Evolutionary conservation across 768 basidiomycete species (phyloP).

Genomic region (Harrya chromipes): DNA sequence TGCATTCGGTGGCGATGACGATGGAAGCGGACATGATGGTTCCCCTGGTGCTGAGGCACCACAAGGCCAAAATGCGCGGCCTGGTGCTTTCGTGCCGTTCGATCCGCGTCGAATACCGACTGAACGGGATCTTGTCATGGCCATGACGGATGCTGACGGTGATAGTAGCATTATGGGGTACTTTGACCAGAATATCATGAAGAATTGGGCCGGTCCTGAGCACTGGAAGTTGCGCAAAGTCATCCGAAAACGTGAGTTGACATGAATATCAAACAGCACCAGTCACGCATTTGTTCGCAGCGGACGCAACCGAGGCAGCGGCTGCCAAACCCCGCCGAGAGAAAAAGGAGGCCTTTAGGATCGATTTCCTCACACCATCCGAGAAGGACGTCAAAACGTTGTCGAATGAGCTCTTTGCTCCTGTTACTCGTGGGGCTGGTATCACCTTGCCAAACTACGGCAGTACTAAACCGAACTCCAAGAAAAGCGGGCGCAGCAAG

Average conservation of each 20-base stretch:
- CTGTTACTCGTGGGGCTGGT: constrained; percentile 64
- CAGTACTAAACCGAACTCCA: constrained; percentile 21
- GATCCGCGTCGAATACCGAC: constrained; percentile 79
- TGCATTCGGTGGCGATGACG: constrained; percentile 43
- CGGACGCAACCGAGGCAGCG: constrained; percentile 49
- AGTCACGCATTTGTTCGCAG: constrained; percentile 22
- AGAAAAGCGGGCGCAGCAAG: constrained; percentile 43
- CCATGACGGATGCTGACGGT: constrained; percentile 70
- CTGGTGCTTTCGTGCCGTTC: constrained; percentile 67
- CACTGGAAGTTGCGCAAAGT: constrained; percentile 93
- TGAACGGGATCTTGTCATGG: constrained; percentile 80
- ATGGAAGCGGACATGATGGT: constrained; percentile 36
- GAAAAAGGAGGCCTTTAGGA: constrained; percentile 78
- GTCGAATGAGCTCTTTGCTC: constrained; percentile 72
- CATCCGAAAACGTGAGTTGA: constrained; percentile 66
- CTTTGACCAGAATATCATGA: constrained; percentile 82
- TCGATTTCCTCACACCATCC: constrained; percentile 68
- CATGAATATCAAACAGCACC: neutral
- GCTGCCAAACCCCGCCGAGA: constrained; percentile 57
- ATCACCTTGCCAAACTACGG: constrained; percentile 65
- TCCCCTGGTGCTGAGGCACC: constrained; percentile 45
- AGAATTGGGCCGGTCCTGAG: constrained; percentile 98
- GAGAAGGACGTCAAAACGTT: constrained; percentile 60
- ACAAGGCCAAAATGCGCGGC: constrained; percentile 35
- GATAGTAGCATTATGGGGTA: constrained; percentile 71